Conservation (phyloP, 371 early-diverging fungal species). For the Mortierella sp. region DNA sequence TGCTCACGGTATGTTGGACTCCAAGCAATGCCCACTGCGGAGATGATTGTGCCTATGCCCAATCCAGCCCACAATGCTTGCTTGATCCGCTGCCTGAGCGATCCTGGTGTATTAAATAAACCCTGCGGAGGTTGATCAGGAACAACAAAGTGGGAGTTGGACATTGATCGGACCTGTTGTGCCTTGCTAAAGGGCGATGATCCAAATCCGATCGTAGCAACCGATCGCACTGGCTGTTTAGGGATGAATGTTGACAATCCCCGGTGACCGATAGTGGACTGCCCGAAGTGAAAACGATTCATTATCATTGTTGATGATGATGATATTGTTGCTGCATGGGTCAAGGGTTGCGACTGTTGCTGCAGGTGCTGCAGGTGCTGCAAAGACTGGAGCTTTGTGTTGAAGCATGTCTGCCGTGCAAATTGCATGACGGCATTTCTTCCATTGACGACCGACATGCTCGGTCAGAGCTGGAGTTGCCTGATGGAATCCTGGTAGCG, state of each 20-base stretch:
- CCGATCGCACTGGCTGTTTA: no score
- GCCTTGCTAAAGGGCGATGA: no score
- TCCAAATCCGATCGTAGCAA: no score
- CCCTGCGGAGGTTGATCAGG: slow-evolving; percentile 1
- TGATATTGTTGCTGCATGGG: background rate
- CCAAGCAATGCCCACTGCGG: slow-evolving; percentile 52
- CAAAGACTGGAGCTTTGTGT: background rate
- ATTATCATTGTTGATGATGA: background rate
- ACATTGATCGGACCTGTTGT: background rate
- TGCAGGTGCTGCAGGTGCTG: background rate
- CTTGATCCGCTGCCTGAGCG: slow-evolving; percentile 23
- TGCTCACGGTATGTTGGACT: slow-evolving; percentile 47
- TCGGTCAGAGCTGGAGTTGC: slow-evolving; percentile 1
- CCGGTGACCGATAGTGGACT: background rate
- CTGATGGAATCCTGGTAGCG: background rate
- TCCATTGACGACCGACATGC: slow-evolving; percentile 24
- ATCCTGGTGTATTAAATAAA: slow-evolving; percentile 34
- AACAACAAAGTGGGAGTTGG: background rate
- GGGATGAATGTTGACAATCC: background rate
- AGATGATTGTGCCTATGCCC: slow-evolving; percentile 41
- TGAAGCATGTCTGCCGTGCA: slow-evolving; percentile 8
- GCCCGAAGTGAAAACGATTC: background rate
- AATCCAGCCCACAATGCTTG: slow-evolving; percentile 40
- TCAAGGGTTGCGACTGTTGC: background rate
- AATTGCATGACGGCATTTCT: slow-evolving; percentile 17